These are phyloP conservation scores for Ascoidea rubescens DNA, from an alignment of 805 yeast species.

Conservation along the genomic window DNA sequence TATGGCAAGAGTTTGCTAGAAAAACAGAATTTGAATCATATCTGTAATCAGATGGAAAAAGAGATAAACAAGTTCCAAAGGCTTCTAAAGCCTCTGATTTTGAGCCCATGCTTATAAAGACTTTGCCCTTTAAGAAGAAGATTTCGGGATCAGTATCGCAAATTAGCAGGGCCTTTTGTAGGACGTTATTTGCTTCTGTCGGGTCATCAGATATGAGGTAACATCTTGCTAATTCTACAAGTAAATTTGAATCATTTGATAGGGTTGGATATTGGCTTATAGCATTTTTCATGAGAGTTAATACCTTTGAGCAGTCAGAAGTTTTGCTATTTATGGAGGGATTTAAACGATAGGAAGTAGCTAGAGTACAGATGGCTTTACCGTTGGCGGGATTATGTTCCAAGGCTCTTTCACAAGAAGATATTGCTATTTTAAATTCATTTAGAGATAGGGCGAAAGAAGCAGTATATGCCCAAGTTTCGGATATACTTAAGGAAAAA, in stretches of 20 bases:
- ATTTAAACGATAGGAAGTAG: slow-evolving; percentile 24
- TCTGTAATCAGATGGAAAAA: slow-evolving; percentile 19
- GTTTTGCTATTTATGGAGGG: slow-evolving; percentile 25
- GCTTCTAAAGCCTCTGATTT: slow-evolving; percentile 32
- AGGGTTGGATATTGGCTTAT: slow-evolving; percentile 25
- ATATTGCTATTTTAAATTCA: slow-evolving; percentile 23
- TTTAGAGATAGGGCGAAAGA: slow-evolving; percentile 7
- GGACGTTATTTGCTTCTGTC: slow-evolving; percentile 38
- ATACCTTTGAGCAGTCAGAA: slow-evolving; percentile 25
- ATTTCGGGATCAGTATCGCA: slow-evolving; percentile 28
- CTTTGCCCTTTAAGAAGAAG: slow-evolving; percentile 36
- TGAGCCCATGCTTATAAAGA: slow-evolving; percentile 29
- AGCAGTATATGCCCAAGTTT: slow-evolving; percentile 10
- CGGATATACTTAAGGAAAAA: not conserved
- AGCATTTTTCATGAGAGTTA: slow-evolving; percentile 25
- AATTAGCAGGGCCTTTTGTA: slow-evolving; percentile 27
- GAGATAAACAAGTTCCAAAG: slow-evolving; percentile 16
- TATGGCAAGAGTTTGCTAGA: slow-evolving; percentile 36
- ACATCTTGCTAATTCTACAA: slow-evolving; percentile 39
- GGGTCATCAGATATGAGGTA: slow-evolving; percentile 30
- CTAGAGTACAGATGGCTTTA: slow-evolving; percentile 28
- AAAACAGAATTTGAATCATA: slow-evolving; percentile 24
- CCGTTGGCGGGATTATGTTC: slow-evolving; percentile 25
- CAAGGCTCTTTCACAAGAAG: slow-evolving; percentile 28
- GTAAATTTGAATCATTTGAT: slow-evolving; percentile 23